These are phyloP conservation scores for Dactylorhiza incarnata DNA, from an alignment of 106 monocot species.

Conservation along the genomic window DNA sequence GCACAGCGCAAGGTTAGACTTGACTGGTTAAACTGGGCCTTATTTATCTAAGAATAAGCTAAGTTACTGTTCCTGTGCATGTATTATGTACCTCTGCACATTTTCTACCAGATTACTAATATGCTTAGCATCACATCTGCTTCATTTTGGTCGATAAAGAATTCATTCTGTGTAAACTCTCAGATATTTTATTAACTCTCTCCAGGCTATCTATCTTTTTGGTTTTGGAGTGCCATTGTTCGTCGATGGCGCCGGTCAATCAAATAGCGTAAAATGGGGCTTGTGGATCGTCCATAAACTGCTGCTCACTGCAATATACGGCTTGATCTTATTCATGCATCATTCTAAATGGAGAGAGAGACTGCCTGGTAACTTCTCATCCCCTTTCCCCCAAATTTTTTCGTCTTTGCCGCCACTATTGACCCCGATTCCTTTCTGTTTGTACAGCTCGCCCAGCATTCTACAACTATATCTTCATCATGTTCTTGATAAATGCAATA, in stretches of 20 bases:
- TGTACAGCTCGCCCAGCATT: constrained; percentile 77
- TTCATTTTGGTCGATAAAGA: neutral
- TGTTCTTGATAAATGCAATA: constrained; percentile 53
- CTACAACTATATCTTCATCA: constrained; percentile 73
- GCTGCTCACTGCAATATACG: constrained; percentile 69
- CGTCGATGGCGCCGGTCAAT: constrained; percentile 27
- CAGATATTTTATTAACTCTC: neutral
- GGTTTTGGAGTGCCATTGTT: constrained; percentile 83
- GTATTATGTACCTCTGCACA: too few relatives aligned
- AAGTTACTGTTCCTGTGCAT: too few relatives aligned
- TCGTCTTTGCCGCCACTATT: neutral
- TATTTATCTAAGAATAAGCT: neutral
- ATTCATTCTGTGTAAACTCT: neutral
- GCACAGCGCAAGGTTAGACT: neutral
- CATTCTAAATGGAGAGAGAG: constrained; percentile 92
- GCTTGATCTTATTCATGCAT: constrained; percentile 75
- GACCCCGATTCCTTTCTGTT: neutral
- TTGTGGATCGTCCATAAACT: constrained; percentile 76
- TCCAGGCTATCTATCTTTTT: constrained; percentile 77
- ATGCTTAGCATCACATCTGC: too few relatives aligned
- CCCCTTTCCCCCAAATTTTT: neutral
- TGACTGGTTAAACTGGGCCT: neutral
- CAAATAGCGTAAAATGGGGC: constrained; percentile 67
- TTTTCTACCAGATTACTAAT: too few relatives aligned
- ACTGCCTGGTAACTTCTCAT: constrained; percentile 49